Base-by-base conservation (phyloP, 208 protist genomes). In the Trypanosoma boissoni region DNA sequence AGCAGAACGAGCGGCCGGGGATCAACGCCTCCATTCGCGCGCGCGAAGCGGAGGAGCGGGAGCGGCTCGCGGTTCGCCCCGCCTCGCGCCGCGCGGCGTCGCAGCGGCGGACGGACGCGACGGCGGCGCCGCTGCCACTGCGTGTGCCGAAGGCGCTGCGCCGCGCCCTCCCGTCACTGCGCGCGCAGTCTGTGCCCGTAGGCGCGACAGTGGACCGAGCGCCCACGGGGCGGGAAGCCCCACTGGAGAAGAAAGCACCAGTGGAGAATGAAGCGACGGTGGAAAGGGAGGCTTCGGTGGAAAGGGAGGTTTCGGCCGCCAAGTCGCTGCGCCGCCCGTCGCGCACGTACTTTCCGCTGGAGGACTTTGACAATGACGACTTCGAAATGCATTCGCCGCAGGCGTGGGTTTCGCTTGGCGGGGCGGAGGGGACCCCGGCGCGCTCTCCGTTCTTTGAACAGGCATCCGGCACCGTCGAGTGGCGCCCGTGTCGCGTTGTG, bases 351-450 rank as follows among this genome's bases (percentile, higher is more conserved):
- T 83, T 86, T 53, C 59, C 73, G n/a, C 57, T 95, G 23, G 88
- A 94, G 58, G 81, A 95, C 72, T 97, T 97, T 61, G 91, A 95
- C 59, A 83, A 79, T 57, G 50, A 36, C 12, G 80, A 86, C 18
- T 78, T 80, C 31, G 91, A 97, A 49, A 23, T 41, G 8, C 73
- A 68, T 55, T 87, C 76, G 2, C 88, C 91, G 2, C 52, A 83
- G 64, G 78, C 89, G 72, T 94, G 88, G 91, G 64, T 95, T n/a
- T 71, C 66, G 21, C 51, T 89, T n/a, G 86, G 91, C 20, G 57
- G 52, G 7, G 24, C 32, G 24, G 49, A 43, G 3, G 88, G 87
- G 32, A 92, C 86, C 7, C 81, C 82, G 21, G 92, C 92, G n/a
- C 78, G 68, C 31, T 95, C 89, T 16, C 84, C 76, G 41, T 94